A percentile compares a stretch with the other conserved stretches of the same genome.
Conservation (phyloP, 139 green algal genomes). For the Medakamo hakoo region DNA sequence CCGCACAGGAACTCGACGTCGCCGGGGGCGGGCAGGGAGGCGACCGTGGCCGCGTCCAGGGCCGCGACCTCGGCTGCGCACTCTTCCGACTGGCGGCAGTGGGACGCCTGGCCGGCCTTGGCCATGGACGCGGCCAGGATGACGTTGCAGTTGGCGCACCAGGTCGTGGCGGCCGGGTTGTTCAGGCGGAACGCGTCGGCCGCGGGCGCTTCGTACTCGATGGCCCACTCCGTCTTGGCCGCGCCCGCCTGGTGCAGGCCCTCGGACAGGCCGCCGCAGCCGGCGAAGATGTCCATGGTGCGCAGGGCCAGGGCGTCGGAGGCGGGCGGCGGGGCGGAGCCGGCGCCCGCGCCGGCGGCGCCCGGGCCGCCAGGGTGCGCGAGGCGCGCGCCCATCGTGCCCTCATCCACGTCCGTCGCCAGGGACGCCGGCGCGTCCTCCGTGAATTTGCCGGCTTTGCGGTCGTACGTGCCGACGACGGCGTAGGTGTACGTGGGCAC, state of each 20-base stretch:
- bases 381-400: too few species aligned
- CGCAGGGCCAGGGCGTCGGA: constrained; percentile 26
- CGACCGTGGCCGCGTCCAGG: constrained; percentile 19
- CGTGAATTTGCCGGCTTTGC: neutral
- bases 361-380: neutral
- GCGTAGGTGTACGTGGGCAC: too few species aligned
- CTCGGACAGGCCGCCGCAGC: constrained; percentile 83
- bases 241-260: constrained; percentile 78
- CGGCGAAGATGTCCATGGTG: constrained; percentile 95
- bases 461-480: too few species aligned
- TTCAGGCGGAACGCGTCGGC: constrained; percentile 82
- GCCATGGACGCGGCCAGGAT: constrained; percentile 68
- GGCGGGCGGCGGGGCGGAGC: neutral
- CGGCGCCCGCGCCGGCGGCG: neutral
- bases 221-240: constrained; percentile 68
- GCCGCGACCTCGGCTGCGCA: constrained; percentile 13
- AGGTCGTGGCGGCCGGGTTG: constrained; percentile 55
- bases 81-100: constrained; percentile 38
- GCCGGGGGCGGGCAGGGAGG: constrained; percentile 52
- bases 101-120: constrained; percentile 37
- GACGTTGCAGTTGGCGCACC: constrained; percentile 89
- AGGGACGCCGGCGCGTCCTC: neutral
- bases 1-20: constrained; percentile 91
- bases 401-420: too few species aligned
- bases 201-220: constrained; percentile 84